These are phyloP conservation scores for Pseudogymnoascus sp. DNA, from an alignment of 2,329 filamentous ascomycete genomes.

Conservation along the genomic window DNA sequence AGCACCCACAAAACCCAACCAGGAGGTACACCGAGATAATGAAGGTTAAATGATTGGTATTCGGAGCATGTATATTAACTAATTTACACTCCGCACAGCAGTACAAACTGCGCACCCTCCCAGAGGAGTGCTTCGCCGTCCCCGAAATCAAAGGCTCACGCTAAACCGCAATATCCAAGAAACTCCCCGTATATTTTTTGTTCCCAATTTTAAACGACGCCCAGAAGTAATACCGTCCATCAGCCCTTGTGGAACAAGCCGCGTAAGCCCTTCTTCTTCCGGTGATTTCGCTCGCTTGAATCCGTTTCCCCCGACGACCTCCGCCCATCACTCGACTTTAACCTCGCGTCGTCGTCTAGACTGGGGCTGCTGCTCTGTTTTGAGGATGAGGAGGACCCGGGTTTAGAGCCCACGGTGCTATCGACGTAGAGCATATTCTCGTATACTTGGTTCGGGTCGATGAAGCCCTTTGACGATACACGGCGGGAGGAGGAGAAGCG, in stretches of 20 bases:
- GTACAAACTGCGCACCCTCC: background rate
- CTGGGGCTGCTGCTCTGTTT: conserved; percentile 13
- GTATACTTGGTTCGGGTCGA: conserved; percentile 16
- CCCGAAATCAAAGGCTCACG: background rate
- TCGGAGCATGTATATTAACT: background rate
- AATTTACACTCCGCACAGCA: conserved; percentile 1
- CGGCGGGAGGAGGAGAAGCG: conserved; percentile 17
- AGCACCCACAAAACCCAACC: background rate
- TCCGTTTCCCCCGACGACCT: background rate
- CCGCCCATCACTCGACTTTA: conserved; percentile 14
- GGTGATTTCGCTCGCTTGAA: background rate
- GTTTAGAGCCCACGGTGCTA: conserved; percentile 4
- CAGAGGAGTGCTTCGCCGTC: background rate
- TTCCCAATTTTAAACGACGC: background rate
- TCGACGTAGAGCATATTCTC: conserved; percentile 21
- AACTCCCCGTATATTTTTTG: background rate
- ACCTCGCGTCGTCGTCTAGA: conserved; percentile 8
- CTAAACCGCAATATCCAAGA: background rate
- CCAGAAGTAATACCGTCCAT: background rate
- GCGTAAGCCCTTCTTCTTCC: conserved; percentile 10
- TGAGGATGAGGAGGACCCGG: background rate
- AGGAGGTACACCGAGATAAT: background rate
- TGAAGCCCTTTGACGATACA: conserved; percentile 9
- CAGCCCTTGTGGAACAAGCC: conserved; percentile 15
- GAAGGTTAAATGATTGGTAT: background rate